Evolutionary conservation across 2,329 filamentous ascomycete species (phyloP).

Genomic region (Cercospora sp.): DNA sequence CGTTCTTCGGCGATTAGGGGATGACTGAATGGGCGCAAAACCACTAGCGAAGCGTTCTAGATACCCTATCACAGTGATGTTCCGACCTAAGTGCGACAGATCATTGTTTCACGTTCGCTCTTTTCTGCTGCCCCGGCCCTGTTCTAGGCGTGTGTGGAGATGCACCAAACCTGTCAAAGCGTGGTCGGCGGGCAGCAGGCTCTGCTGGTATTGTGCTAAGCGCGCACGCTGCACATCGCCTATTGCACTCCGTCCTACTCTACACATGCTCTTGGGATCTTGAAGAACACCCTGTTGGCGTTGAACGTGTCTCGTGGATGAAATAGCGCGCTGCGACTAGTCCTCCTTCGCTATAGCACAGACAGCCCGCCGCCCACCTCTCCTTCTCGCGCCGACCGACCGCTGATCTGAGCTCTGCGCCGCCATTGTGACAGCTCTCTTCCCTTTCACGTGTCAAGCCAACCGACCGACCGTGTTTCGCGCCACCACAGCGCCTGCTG

Average conservation of each 20-base stretch:
- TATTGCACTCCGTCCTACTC: background rate
- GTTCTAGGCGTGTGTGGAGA: constrained; percentile 2
- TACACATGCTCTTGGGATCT: background rate
- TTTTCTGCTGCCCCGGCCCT: constrained; percentile 1
- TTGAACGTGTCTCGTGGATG: background rate
- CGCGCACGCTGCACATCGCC: background rate
- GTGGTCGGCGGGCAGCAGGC: background rate
- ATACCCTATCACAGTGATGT: constrained; percentile 13
- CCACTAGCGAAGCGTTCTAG: constrained; percentile 13
- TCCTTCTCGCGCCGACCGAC: constrained; percentile 7
- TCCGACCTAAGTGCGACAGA: constrained; percentile 1
- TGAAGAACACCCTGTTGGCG: background rate
- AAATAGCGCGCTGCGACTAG: constrained; percentile 7
- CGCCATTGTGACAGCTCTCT: constrained; percentile 5
- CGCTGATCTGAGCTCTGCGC: constrained; percentile 4
- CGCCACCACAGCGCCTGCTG: constrained; percentile 8
- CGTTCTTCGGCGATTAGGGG: constrained; percentile 4
- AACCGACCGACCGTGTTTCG: constrained; percentile 1
- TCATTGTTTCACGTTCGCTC: constrained; percentile 1
- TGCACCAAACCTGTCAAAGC: background rate
- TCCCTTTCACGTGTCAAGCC: constrained; percentile 13
- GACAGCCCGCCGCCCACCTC: constrained; percentile 2
- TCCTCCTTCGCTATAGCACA: constrained; percentile 4
- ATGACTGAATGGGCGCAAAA: background rate
- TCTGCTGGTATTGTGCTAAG: background rate